These are phyloP conservation scores for Entonaema liquescens DNA, from an alignment of 495 filamentous ascomycete species.

Conservation along the genomic window DNA sequence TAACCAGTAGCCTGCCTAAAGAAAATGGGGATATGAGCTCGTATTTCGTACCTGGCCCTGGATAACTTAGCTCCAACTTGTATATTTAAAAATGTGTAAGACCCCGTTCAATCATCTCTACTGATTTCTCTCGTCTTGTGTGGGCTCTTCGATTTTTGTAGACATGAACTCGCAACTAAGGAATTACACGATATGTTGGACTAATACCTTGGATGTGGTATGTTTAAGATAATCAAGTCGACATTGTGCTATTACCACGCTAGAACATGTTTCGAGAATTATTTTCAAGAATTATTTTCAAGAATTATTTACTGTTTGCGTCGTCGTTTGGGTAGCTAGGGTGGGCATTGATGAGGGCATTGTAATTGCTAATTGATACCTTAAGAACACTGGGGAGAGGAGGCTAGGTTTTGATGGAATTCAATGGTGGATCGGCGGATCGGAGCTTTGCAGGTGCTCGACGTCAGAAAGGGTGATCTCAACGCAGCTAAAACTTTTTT, in stretches of 20 bases:
- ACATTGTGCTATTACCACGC: background rate
- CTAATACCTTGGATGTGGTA: background rate
- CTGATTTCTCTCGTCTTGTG: background rate
- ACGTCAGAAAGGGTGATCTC: slow-evolving; percentile 13
- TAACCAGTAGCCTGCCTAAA: background rate
- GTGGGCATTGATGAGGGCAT: too few species aligned
- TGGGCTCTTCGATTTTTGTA: background rate
- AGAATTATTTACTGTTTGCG: too few species aligned
- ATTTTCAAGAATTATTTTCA: too few species aligned
- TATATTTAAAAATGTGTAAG: background rate
- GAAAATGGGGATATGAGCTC: slow-evolving; percentile 22
- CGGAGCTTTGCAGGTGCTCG: slow-evolving; percentile 7
- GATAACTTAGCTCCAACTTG: slow-evolving; percentile 12
- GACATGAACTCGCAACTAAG: background rate
- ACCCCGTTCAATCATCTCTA: background rate
- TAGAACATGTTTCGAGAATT: too few species aligned
- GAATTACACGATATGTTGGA: background rate
- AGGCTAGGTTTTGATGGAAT: background rate
- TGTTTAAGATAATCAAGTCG: background rate
- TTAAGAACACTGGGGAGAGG: too few species aligned
- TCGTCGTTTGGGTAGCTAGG: too few species aligned
- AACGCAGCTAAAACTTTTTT: slow-evolving; percentile 4
- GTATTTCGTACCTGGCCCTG: slow-evolving; percentile 29
- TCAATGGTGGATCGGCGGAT: slow-evolving; percentile 13
- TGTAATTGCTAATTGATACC: too few species aligned